Percentiles rank a stretch among this genome's conserved stretches.
phyloP scores from a whole-genome alignment of 805 yeast genomes.

The Candida maesae region DNA sequence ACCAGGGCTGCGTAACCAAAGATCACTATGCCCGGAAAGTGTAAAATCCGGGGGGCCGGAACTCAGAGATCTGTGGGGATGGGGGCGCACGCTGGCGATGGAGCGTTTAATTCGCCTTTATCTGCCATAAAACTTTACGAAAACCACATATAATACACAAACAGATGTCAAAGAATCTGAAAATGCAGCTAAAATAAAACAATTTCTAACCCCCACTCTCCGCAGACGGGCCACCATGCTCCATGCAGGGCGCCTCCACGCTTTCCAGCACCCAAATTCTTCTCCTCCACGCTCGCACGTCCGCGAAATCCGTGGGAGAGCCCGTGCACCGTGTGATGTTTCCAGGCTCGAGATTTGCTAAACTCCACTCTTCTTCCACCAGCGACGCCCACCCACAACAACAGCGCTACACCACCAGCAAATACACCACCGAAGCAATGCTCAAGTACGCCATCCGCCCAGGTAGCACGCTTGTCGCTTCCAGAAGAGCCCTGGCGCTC shows the following conservation, averaged over 20 bases:
- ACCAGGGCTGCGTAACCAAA: too few species aligned
- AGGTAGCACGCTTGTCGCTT: slow-evolving; percentile 8
- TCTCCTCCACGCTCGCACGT: too few species aligned
- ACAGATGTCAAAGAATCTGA: too few species aligned
- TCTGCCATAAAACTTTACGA: background rate
- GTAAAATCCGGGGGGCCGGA: too few species aligned
- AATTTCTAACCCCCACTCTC: background rate
- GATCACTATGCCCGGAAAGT: too few species aligned
- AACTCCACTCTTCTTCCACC: background rate
- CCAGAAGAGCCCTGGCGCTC: slow-evolving; percentile 17
- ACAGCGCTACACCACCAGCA: background rate
- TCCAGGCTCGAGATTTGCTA: background rate
- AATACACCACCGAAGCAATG: slow-evolving; percentile 4
- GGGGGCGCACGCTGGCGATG: background rate
- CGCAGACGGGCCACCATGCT: background rate
- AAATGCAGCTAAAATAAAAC: too few species aligned
- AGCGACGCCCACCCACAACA: too few species aligned
- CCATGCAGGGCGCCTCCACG: too few species aligned
- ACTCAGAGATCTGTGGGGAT: too few species aligned
- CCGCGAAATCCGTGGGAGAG: background rate
- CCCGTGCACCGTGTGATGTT: background rate
- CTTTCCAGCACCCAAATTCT: too few species aligned
- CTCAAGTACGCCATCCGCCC: slow-evolving; percentile 21
- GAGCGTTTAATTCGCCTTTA: background rate
- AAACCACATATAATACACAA: background rate